These are phyloP conservation scores for Chrysopogon serrulatus DNA, from an alignment of 176 grass and related monocot genomes.

Conservation along the genomic window DNA sequence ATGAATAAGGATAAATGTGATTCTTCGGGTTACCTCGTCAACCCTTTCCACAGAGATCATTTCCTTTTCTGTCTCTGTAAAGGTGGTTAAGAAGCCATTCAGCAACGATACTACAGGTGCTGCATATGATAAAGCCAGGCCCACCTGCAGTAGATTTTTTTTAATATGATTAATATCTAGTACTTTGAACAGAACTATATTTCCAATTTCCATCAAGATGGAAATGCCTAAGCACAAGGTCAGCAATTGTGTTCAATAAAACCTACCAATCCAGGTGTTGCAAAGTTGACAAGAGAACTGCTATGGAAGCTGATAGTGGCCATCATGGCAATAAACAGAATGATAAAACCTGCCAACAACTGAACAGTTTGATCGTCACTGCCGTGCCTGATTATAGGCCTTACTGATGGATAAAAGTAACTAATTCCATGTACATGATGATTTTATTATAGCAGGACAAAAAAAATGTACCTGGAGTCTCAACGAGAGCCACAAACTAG, in stretches of 20 bases:
- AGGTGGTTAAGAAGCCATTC: conserved; percentile 85
- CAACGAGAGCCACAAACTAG: conserved; percentile 90
- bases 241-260: not conserved
- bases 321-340: conserved; percentile 89
- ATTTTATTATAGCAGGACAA: not conserved
- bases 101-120: conserved; percentile 87
- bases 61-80: conserved; percentile 98
- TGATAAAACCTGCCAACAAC: conserved; percentile 85
- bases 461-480: conserved; percentile 64
- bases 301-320: conserved; percentile 49
- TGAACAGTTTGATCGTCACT: conserved; percentile 43
- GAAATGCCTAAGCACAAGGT: not conserved
- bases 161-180: conserved; percentile 4
- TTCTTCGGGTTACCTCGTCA: conserved; percentile 50
- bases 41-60: conserved; percentile 95
- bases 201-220: conserved; percentile 1
- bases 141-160: conserved; percentile 58
- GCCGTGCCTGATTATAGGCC: not conserved
- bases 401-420: not conserved
- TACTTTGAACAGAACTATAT: conserved; percentile 1
- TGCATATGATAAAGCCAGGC: conserved; percentile 85
- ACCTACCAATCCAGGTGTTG: conserved; percentile 83
- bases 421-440: not conserved
- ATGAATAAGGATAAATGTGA: not conserved
- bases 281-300: conserved; percentile 56